Conservation (phyloP, 805 yeast genomes). For the Grigorovia humatica region DNA sequence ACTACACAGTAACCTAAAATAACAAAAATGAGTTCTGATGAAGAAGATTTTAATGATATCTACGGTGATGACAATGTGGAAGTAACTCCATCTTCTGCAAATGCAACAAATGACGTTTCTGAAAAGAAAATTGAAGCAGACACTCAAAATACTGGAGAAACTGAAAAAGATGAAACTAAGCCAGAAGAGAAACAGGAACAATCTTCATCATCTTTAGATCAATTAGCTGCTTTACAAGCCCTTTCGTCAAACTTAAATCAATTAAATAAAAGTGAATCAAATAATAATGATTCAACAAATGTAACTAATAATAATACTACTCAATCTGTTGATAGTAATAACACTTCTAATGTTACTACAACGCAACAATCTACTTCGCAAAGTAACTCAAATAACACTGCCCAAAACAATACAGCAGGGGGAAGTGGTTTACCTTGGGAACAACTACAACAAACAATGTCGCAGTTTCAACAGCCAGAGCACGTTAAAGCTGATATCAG, state of each 20-base stretch:
- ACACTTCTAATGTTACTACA: neutral
- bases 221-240: slow-evolving; percentile 28
- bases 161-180: slow-evolving; percentile 1
- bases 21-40: slow-evolving; percentile 58
- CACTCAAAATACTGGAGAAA: slow-evolving; percentile 1
- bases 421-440: slow-evolving; percentile 21
- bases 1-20: neutral
- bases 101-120: slow-evolving; percentile 4
- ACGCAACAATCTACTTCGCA: neutral
- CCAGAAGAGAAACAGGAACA: slow-evolving; percentile 1
- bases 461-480: slow-evolving; percentile 24
- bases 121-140: slow-evolving; percentile 2
- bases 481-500: slow-evolving; percentile 41
- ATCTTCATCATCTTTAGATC: slow-evolving; percentile 16
- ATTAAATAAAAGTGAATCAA: slow-evolving; percentile 9
- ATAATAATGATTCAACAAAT: slow-evolving; percentile 8
- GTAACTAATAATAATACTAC: slow-evolving; percentile 5
- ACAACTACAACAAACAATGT: slow-evolving; percentile 28
- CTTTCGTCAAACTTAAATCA: slow-evolving; percentile 26
- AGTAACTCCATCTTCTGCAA: slow-evolving; percentile 6
- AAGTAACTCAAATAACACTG: neutral
- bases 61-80: slow-evolving; percentile 35
- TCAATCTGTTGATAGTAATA: neutral
- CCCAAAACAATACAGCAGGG: neutral
- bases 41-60: slow-evolving; percentile 93